These are phyloP conservation scores for Knoxdaviesia capensis DNA, from an alignment of 2,329 filamentous ascomycete species.

Conservation along the genomic window DNA sequence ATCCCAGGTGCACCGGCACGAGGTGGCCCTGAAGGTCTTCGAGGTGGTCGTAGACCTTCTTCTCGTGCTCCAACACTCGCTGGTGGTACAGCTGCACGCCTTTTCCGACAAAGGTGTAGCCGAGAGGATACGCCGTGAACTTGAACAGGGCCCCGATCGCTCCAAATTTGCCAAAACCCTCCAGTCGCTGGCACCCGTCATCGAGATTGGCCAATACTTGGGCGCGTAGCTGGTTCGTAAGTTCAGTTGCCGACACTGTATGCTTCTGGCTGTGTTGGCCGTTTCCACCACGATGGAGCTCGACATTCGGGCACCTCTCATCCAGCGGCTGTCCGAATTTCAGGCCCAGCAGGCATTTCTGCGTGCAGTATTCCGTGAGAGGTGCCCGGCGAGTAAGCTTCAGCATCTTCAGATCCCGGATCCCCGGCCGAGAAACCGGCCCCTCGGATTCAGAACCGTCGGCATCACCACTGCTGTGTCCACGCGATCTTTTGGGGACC, in stretches of 20 bases:
- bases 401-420: no score
- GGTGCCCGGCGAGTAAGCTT: no score
- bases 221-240: background rate
- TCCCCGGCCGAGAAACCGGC: no score
- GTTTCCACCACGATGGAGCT: background rate
- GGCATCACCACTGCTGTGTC: no score
- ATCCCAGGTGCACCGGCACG: background rate
- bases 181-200: background rate
- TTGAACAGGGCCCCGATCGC: constrained; percentile 4
- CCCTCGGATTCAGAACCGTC: no score
- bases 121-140: constrained; percentile 5
- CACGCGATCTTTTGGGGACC: no score
- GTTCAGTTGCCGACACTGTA: background rate
- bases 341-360: no score
- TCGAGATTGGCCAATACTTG: background rate
- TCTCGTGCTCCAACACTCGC: constrained; percentile 1
- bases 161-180: background rate
- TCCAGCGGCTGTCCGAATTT: no score
- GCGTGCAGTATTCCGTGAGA: no score
- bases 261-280: no score
- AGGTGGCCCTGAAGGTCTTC: background rate
- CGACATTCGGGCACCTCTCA: background rate
- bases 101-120: constrained; percentile 7
- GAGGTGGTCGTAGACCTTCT: background rate
- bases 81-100: constrained; percentile 4